phyloP scores from a whole-genome alignment of 2,329 filamentous ascomycete species.

The Clonostachys byssicola region DNA sequence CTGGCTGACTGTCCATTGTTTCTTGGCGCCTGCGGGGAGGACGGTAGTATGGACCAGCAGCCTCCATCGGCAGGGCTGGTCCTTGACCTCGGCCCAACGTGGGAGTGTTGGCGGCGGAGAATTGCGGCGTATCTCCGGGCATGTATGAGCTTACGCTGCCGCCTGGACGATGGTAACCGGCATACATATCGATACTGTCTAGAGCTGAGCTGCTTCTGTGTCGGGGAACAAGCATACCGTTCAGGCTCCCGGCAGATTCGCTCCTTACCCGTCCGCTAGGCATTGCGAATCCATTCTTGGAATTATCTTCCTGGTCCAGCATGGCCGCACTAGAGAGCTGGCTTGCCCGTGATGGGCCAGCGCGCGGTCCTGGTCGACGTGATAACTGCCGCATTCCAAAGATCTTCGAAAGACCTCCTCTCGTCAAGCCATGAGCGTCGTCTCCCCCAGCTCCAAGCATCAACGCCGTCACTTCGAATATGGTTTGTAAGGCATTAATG shows the following conservation, averaged over 20 bases:
- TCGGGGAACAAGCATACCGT: conserved; percentile 37
- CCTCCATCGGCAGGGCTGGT: conserved; percentile 42
- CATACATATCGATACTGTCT: conserved; percentile 44
- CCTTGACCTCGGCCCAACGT: conserved; percentile 38
- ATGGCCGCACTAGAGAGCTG: conserved; percentile 81
- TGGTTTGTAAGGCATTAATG: conserved; percentile 83
- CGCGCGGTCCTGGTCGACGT: conserved; percentile 61
- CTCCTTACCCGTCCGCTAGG: conserved; percentile 52
- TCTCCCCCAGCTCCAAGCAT: conserved; percentile 80
- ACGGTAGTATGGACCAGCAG: conserved; percentile 80
- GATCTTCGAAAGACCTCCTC: conserved; percentile 83
- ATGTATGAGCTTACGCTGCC: conserved; percentile 62
- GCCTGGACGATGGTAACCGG: conserved; percentile 37
- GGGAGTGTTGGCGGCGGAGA: conserved; percentile 65
- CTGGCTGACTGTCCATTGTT: conserved; percentile 40
- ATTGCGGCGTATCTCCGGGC: conserved; percentile 70
- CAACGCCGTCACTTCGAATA: conserved; percentile 82
- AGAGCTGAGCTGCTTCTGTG: conserved; percentile 52
- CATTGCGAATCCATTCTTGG: conserved; percentile 55
- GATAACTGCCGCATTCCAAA: conserved; percentile 90
- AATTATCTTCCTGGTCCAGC: conserved; percentile 63
- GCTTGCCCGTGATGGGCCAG: conserved; percentile 68
- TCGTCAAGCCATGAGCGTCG: conserved; percentile 61
- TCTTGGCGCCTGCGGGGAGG: conserved; percentile 71
- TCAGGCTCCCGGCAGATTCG: conserved; percentile 56